Evolutionary conservation across 345 rosid genomes (phyloP), one percentile per base, ranked within the genome.

Genomic region (Abelmoschus esculentus): DNA sequence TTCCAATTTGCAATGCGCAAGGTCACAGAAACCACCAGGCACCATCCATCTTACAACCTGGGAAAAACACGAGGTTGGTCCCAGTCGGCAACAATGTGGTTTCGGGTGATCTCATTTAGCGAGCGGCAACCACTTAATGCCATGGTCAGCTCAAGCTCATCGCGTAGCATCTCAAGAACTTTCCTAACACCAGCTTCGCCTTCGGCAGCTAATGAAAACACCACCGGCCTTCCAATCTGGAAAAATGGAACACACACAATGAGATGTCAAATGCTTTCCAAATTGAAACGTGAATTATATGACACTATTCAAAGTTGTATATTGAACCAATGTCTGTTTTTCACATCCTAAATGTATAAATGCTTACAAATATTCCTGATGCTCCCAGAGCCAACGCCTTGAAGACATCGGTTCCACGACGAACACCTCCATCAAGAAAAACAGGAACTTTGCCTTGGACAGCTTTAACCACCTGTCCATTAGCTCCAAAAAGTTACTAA

Each of bases 311-410:
- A 17, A 52, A 52, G 17, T 52, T 6, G 34, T 6, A 0, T 34
- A 36, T 34, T 36, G 44, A 6, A 15, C 15, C 19, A 14, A 36
- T 36, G 49, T 9, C 38, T 17, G n/a, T 52, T 52, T 52, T 52
- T 36, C 47, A 10, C 18, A 22, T 42, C 52, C 14, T 7, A 22
- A 42, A 22, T 13, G 28, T 70, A 29, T 31, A 5, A 28, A 71
- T 42, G 78, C 99, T 82, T 82, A 91, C 98, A 81, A 95, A 95
- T 74, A 91, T 79, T 77, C 96, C 99, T 12, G 96, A 84, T 58
- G 99, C 97, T 50, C 99, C 99, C 11, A 95, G 81, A 72, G 99
- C 99, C 77, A 95, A 78, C 29, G 99, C 97, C 84, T 95, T 95
- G 79, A 95, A 95, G 61, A 95, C 97, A 81, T 95, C 97, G 0